Percentiles rank a stretch among this genome's conserved stretches.
Conservation (phyloP, 2,329 filamentous ascomycete species). For the Sporothrix protearum region DNA sequence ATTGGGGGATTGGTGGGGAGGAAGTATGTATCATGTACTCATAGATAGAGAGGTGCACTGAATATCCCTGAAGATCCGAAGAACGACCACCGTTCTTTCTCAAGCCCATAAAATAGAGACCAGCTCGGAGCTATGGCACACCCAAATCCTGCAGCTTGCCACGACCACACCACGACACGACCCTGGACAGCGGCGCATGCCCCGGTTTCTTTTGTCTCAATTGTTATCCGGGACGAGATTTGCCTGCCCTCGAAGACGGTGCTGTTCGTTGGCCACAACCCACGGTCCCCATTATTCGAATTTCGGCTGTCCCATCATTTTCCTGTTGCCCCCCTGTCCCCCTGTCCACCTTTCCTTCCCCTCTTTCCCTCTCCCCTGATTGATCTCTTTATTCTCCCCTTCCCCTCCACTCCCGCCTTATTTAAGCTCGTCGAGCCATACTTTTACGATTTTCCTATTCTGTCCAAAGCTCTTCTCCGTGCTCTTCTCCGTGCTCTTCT, state of each 20-base stretch:
- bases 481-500: too few relatives aligned
- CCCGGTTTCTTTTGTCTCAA: not conserved
- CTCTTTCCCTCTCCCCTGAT: not conserved
- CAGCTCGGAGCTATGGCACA: not conserved
- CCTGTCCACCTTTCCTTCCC: not conserved
- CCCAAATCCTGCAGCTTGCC: not conserved
- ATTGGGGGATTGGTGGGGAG: not conserved
- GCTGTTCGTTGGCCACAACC: not conserved
- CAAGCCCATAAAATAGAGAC: not conserved
- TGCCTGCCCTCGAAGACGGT: not conserved
- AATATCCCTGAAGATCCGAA: not conserved
- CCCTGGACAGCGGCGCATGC: not conserved
- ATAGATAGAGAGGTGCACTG: too few relatives aligned
- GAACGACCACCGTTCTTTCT: too few relatives aligned
- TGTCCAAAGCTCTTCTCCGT: not conserved
- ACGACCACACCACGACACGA: not conserved
- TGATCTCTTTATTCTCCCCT: not conserved
- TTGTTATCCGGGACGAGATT: not conserved
- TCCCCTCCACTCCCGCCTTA: not conserved
- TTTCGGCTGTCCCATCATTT: not conserved
- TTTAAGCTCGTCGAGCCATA: not conserved
- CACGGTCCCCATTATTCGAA: not conserved
- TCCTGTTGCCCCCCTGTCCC: not conserved
- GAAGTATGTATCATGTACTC: too few relatives aligned
- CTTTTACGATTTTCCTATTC: constrained; percentile 13